A percentile compares a stretch with the other conserved stretches of the same genome.
These are phyloP conservation scores for Dipteronia dyeriana DNA, from an alignment of 345 rosid species.

Conservation along the genomic window DNA sequence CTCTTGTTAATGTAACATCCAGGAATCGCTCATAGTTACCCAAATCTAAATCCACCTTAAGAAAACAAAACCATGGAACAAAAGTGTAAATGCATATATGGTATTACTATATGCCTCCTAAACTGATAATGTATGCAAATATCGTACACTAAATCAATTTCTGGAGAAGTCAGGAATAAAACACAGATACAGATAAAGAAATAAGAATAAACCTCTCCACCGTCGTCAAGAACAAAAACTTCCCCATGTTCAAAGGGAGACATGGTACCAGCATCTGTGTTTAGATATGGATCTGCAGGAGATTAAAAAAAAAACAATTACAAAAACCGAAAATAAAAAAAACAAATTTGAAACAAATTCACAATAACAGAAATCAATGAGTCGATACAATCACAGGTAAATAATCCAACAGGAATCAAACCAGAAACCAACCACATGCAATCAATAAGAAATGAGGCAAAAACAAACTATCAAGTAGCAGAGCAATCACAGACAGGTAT, in stretches of 20 bases:
- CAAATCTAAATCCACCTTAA: slow-evolving; percentile 93
- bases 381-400: background rate
- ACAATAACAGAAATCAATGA: background rate
- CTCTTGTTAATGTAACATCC: slow-evolving; percentile 81
- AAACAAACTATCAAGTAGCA: background rate
- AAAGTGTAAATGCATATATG: slow-evolving; percentile 19
- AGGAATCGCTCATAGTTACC: slow-evolving; percentile 96
- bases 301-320: background rate
- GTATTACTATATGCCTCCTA: background rate
- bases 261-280: slow-evolving; percentile 98
- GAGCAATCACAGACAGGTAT: background rate
- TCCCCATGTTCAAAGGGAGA: slow-evolving; percentile 98
- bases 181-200: background rate
- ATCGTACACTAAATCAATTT: background rate
- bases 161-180: background rate
- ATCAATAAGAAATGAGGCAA: background rate
- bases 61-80: slow-evolving; percentile 24
- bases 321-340: background rate
- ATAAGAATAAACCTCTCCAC: slow-evolving; percentile 76
- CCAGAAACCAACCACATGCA: background rate
- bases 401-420: background rate
- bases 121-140: background rate
- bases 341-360: background rate
- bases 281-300: slow-evolving; percentile 82
- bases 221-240: slow-evolving; percentile 96